Percentiles rank a stretch among this genome's conserved stretches.
Evolutionary conservation across 2,329 filamentous ascomycete species (phyloP).

Genomic region (Hypoxylon sp.): DNA sequence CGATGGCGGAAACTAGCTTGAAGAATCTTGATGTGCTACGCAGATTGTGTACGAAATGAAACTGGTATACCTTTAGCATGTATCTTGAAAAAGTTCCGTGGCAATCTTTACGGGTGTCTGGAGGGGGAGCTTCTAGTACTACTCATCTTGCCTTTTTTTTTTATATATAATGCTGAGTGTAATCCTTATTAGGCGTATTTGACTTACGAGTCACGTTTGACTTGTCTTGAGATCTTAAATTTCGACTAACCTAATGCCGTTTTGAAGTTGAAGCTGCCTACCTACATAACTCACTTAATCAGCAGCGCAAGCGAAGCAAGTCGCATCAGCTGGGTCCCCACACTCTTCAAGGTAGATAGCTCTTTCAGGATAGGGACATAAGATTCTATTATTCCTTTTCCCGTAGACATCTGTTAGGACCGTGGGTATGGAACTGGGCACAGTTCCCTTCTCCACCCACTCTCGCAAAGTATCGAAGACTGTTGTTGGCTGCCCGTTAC

Average conservation of each 20-base stretch:
- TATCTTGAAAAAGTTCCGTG: not conserved
- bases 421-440: constrained; percentile 19
- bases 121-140: not conserved
- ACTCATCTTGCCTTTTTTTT: not conserved
- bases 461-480: constrained; percentile 38
- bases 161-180: not conserved
- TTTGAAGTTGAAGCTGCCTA: not conserved
- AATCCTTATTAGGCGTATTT: not conserved
- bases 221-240: not conserved
- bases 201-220: not conserved
- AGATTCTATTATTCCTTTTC: constrained; percentile 20
- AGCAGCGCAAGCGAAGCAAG: constrained; percentile 25
- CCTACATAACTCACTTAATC: not conserved
- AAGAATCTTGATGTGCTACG: not conserved
- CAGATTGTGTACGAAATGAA: not conserved
- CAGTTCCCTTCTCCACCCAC: constrained; percentile 44
- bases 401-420: constrained; percentile 16
- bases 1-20: not conserved
- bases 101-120: not conserved
- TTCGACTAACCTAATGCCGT: not conserved
- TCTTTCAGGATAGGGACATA: constrained; percentile 26
- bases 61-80: not conserved
- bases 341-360: constrained; percentile 15
- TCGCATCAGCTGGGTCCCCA: constrained; percentile 14
- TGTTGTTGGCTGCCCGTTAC: constrained; percentile 36